Evolutionary conservation across 2,329 filamentous ascomycete genomes (phyloP), one percentile per base, ranked within the genome.

Genomic region (Diaporthe nobilis): DNA sequence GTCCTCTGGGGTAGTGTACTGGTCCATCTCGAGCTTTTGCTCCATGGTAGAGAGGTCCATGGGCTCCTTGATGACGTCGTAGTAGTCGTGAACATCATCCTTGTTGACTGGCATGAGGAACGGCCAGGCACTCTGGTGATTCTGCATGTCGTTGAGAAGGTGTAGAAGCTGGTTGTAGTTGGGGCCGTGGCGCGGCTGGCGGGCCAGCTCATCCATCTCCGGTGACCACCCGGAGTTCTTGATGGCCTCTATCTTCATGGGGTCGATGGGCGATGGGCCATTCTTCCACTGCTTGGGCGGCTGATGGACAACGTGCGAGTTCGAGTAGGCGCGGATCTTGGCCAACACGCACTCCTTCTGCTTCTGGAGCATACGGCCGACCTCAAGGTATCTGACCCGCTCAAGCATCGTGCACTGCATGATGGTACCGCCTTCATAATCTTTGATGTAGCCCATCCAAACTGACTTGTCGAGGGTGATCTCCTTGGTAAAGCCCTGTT

Each of bases 361-460:
- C 87, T 99, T 98, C 65, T 98, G 90, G 2, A 99, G 89, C 95
- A 99, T 98, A 77, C 96, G 93, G 4, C 95, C 94, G 81, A 93
- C 92, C 84, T 99, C 96, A 8, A 99, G 92, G 84, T 99, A 99
- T 68, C 97, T 94, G 73, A 98, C 95, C 77, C 94, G 94, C 10
- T 96, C 96, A 28, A 99, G 90, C 97, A 99, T 98, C 71, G 94
- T 95, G 82, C 97, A 99, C 86, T 99, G 97, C 97, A 99, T 99
- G 77, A 99, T 98, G 0, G 97, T 99, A 75, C 97, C 97, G 75
- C 97, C 97, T 85, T 99, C 97, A 84, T 99, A 99, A 83, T 99
- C 97, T 83, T 99, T 99, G 87, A 99, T 99, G 81, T 98, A 99
- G 3, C 97, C 97, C 97, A 98, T 98, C 97, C 97, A 99, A 4